Evolutionary conservation across 2,329 filamentous ascomycete genomes (phyloP).

Genomic region (Ophiostoma quercus): DNA sequence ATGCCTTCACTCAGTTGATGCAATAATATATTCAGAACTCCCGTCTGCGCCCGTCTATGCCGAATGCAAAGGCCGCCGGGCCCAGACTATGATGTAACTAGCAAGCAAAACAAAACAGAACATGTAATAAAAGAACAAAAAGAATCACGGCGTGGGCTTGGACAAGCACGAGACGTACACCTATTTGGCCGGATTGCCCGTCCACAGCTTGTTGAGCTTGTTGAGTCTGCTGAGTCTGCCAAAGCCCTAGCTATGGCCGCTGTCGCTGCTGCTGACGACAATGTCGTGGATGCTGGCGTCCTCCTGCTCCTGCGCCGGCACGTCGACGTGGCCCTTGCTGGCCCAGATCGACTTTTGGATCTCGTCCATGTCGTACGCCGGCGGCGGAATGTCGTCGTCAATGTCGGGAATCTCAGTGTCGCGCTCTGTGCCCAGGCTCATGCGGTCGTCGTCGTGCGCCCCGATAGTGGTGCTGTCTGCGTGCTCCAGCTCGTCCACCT

Average conservation of each 20-base stretch:
- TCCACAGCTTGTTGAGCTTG: neutral
- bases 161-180: neutral
- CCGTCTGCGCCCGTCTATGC: conserved; percentile 5
- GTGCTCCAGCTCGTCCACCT: conserved; percentile 23
- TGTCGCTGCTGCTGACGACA: neutral
- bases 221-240: neutral
- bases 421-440: conserved; percentile 20
- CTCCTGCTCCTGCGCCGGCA: conserved; percentile 30
- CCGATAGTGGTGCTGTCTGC: conserved; percentile 4
- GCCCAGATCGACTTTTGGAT: conserved; percentile 37
- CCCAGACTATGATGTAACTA: neutral
- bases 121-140: neutral
- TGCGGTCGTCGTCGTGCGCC: conserved; percentile 19
- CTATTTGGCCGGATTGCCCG: neutral
- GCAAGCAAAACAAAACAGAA: neutral
- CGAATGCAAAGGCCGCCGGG: conserved; percentile 4
- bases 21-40: neutral
- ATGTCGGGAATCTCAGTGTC: neutral
- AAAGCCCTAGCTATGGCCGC: conserved; percentile 42
- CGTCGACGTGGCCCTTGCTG: conserved; percentile 31
- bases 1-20: neutral
- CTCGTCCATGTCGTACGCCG: conserved; percentile 31
- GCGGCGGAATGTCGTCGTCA: conserved; percentile 26
- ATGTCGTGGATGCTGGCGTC: conserved; percentile 37
- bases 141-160: neutral